Evolutionary conservation across 768 basidiomycete species (phyloP).

Genomic region (Macrolepiota albuminosa): DNA sequence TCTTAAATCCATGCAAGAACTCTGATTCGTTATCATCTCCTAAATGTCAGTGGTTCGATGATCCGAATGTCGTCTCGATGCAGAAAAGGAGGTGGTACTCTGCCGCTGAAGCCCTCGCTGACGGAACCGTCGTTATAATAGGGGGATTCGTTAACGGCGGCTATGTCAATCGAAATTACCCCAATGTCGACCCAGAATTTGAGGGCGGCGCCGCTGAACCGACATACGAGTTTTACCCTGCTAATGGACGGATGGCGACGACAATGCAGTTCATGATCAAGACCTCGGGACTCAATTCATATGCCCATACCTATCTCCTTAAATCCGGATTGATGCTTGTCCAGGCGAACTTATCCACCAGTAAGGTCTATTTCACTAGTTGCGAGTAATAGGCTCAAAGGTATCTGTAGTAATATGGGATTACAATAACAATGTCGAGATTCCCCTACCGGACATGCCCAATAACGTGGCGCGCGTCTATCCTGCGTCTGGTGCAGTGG

Average conservation of each 20-base stretch:
- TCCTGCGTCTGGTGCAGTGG: constrained; percentile 81
- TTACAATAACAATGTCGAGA: constrained; percentile 51
- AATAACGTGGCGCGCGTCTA: constrained; percentile 73
- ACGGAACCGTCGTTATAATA: constrained; percentile 75
- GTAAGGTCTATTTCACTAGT: constrained; percentile 34
- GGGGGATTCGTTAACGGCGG: constrained; percentile 79
- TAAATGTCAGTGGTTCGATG: constrained; percentile 70
- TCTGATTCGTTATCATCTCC: constrained; percentile 40
- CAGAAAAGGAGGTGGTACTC: constrained; percentile 75
- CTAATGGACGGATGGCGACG: constrained; percentile 40
- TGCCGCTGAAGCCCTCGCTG: constrained; percentile 62
- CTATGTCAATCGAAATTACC: constrained; percentile 72
- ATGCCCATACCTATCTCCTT: constrained; percentile 70
- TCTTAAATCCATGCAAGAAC: constrained; percentile 69
- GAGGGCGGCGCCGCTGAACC: constrained; percentile 74
- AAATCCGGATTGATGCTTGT: constrained; percentile 73
- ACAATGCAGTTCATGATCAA: constrained; percentile 65
- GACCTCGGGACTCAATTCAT: constrained; percentile 78
- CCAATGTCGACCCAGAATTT: constrained; percentile 56
- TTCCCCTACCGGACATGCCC: constrained; percentile 67
- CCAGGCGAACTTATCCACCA: constrained; percentile 76
- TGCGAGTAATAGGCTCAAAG: too few species aligned
- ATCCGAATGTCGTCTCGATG: constrained; percentile 57
- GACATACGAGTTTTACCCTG: constrained; percentile 81
- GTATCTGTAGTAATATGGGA: constrained; percentile 40